Evolutionary conservation across 2,329 filamentous ascomycete genomes (phyloP).

Genomic region (Clonostachys solani): DNA sequence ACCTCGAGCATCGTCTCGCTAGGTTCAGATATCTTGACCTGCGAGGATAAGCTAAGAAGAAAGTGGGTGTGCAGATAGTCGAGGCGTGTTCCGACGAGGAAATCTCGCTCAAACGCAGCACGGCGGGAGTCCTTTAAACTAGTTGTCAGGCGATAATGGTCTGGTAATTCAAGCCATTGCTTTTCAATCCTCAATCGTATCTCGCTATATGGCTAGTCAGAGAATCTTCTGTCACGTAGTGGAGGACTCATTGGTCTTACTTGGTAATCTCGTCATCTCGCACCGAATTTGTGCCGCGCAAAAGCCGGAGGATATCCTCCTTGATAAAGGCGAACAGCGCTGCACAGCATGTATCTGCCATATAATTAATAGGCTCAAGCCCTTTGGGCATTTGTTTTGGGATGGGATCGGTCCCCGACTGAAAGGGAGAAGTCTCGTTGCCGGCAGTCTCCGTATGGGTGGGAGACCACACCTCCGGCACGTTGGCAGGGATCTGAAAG

Average conservation of each 20-base stretch:
- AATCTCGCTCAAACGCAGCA: not conserved
- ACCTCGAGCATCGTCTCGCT: not conserved
- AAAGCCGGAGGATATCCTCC: not conserved
- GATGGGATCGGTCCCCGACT: too few species aligned
- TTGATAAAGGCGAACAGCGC: not conserved
- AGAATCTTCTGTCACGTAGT: not conserved
- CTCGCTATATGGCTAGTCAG: not conserved
- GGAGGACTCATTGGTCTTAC: not conserved
- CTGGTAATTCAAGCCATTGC: not conserved
- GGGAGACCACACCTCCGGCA: too few species aligned
- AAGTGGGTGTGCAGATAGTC: not conserved
- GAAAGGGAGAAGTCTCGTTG: too few species aligned
- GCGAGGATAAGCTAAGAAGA: not conserved
- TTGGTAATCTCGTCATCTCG: not conserved
- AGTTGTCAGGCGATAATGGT: not conserved
- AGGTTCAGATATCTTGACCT: not conserved
- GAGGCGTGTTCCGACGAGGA: not conserved
- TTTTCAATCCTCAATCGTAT: not conserved
- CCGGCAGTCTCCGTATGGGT: too few species aligned
- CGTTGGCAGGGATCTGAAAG: not conserved
- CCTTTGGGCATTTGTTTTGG: too few species aligned
- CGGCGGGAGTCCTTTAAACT: not conserved
- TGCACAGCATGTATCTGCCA: not conserved
- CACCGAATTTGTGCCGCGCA: not conserved
- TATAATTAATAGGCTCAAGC: not conserved